A percentile compares a stretch with the other conserved stretches of the same genome.
Conservation (phyloP, 2,329 filamentous ascomycete genomes). For the Xylaria hypoxylon region DNA sequence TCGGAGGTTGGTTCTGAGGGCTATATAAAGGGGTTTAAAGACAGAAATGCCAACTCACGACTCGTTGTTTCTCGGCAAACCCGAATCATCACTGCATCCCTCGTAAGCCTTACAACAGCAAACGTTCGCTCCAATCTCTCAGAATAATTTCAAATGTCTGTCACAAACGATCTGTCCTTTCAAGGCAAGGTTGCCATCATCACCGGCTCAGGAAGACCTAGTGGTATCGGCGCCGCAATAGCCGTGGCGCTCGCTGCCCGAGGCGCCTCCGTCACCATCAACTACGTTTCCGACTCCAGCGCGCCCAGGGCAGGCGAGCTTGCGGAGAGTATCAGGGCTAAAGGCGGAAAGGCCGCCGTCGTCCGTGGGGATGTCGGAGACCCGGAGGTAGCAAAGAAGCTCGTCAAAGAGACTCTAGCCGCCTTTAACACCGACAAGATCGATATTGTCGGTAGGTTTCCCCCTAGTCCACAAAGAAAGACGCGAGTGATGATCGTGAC, state of each 20-base stretch:
- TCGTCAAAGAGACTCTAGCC: slow-evolving; percentile 44
- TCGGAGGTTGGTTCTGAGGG: slow-evolving; percentile 6
- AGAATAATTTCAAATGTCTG: slow-evolving; percentile 42
- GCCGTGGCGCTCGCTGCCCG: slow-evolving; percentile 55
- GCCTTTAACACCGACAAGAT: slow-evolving; percentile 44
- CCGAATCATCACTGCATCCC: slow-evolving; percentile 26
- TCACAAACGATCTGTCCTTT: slow-evolving; percentile 23
- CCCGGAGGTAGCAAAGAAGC: slow-evolving; percentile 35
- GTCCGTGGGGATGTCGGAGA: slow-evolving; percentile 42
- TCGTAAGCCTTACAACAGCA: slow-evolving; percentile 27
- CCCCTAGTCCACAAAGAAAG: slow-evolving; percentile 3
- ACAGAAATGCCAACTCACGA: slow-evolving; percentile 26
- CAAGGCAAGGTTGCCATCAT: slow-evolving; percentile 56
- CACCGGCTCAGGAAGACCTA: slow-evolving; percentile 59
- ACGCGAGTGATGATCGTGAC: not conserved
- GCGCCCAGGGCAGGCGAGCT: slow-evolving; percentile 50
- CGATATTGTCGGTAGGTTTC: slow-evolving; percentile 47
- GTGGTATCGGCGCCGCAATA: slow-evolving; percentile 58
- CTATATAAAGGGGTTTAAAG: slow-evolving; percentile 30
- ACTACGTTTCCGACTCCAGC: slow-evolving; percentile 54
- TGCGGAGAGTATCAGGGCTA: slow-evolving; percentile 44
- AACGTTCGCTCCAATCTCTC: slow-evolving; percentile 17
- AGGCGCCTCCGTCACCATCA: slow-evolving; percentile 55
- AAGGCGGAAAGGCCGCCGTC: slow-evolving; percentile 45
- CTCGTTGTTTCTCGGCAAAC: slow-evolving; percentile 23